phyloP scores from a whole-genome alignment of 129 eudicot genomes.

The Helichrysum umbraculigerum region DNA sequence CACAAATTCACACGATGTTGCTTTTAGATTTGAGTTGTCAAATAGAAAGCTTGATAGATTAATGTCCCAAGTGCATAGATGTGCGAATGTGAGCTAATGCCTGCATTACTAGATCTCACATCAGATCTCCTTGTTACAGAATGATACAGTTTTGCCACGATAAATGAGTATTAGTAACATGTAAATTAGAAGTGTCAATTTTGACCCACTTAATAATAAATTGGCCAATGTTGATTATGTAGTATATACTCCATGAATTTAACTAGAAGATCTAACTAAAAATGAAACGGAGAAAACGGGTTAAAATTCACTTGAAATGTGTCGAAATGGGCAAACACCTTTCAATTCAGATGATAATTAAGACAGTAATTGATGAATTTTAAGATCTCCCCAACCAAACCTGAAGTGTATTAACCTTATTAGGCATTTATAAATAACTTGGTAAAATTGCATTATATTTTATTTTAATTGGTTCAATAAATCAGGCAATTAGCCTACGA shows the following conservation, averaged over 20 bases:
- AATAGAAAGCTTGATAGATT: constrained; percentile 54
- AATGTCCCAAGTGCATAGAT: constrained; percentile 50
- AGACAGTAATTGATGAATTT: neutral
- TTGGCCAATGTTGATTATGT: neutral
- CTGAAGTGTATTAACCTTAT: neutral
- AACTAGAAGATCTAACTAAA: neutral
- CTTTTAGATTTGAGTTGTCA: constrained; percentile 46
- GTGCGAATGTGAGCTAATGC: constrained; percentile 31
- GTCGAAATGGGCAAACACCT: neutral
- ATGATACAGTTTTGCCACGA: neutral
- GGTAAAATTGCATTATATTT: too few species aligned
- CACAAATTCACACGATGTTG: constrained; percentile 10
- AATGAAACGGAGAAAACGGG: neutral
- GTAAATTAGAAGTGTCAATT: neutral
- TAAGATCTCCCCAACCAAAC: neutral
- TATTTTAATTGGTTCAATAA: neutral
- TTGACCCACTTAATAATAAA: too few species aligned
- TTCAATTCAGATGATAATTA: neutral
- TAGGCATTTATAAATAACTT: neutral
- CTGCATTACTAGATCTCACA: neutral
- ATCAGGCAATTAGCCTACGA: neutral
- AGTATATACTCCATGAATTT: neutral
- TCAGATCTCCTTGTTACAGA: neutral
- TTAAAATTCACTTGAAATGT: neutral
- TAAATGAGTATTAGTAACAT: neutral